These are phyloP conservation scores for Ustilago cynodontis DNA, from an alignment of 1,284 basidiomycete species.

Conservation along the genomic window DNA sequence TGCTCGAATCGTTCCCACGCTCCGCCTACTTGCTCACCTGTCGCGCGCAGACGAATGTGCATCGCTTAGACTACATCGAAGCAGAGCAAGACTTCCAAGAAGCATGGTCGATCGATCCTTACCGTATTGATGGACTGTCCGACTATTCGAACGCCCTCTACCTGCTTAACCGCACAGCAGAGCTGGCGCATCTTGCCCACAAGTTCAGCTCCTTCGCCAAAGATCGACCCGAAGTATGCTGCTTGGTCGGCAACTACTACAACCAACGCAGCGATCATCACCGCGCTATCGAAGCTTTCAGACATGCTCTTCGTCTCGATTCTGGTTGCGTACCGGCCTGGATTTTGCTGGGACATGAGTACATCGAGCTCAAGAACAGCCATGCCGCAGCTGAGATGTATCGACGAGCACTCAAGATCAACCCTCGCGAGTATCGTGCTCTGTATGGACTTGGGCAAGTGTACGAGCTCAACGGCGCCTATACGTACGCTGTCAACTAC, in stretches of 20 bases:
- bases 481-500: slow-evolving; percentile 94
- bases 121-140: slow-evolving; percentile 93
- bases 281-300: slow-evolving; percentile 95
- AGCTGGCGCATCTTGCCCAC: slow-evolving; percentile 90
- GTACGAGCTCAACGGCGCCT: slow-evolving; percentile 96
- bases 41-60: slow-evolving; percentile 57
- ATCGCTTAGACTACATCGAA: slow-evolving; percentile 55
- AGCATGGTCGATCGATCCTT: slow-evolving; percentile 78
- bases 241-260: slow-evolving; percentile 96
- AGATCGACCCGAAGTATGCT: slow-evolving; percentile 78
- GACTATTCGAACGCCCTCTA: slow-evolving; percentile 97
- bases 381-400: slow-evolving; percentile 99
- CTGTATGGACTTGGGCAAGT: slow-evolving; percentile 99
- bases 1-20: slow-evolving; percentile 84
- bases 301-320: slow-evolving; percentile 91
- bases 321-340: slow-evolving; percentile 94
- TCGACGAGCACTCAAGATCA: slow-evolving; percentile 92
- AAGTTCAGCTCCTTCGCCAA: slow-evolving; percentile 60
- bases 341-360: slow-evolving; percentile 99
- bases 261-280: slow-evolving; percentile 92
- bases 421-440: slow-evolving; percentile 88
- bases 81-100: slow-evolving; percentile 64
- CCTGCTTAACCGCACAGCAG: slow-evolving; percentile 87
- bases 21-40: slow-evolving; percentile 83
- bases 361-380: slow-evolving; percentile 97